phyloP scores from a whole-genome alignment of 2,329 filamentous ascomycete species.

The Sodiomyces alkalinus region DNA sequence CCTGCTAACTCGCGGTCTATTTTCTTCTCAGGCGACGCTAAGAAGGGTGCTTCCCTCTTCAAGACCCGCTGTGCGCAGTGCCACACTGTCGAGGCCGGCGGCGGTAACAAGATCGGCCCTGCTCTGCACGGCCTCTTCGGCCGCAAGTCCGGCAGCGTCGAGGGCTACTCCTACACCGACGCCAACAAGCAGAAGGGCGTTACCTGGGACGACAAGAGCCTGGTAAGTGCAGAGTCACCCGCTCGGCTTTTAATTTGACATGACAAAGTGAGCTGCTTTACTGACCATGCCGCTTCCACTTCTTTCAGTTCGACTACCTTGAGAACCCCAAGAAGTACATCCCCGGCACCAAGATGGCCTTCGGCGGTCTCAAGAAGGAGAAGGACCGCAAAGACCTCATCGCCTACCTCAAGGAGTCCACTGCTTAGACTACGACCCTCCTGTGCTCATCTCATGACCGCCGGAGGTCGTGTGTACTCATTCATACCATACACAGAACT shows the following conservation, averaged over 20 bases:
- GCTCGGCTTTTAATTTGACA: not conserved
- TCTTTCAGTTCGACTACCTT: slow-evolving; percentile 75
- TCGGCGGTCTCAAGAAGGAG: slow-evolving; percentile 98
- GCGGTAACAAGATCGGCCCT: slow-evolving; percentile 96
- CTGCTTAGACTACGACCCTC: slow-evolving; percentile 38
- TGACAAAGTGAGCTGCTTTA: slow-evolving; percentile 4
- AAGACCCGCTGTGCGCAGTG: slow-evolving; percentile 98
- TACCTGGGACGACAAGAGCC: slow-evolving; percentile 69
- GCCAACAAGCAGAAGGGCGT: slow-evolving; percentile 98
- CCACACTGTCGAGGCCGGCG: slow-evolving; percentile 84
- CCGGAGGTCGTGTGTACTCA: too few species aligned
- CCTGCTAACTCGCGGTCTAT: too few species aligned
- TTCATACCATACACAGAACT: too few species aligned
- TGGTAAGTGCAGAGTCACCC: slow-evolving; percentile 53
- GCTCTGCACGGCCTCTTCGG: slow-evolving; percentile 96
- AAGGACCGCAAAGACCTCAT: slow-evolving; percentile 99
- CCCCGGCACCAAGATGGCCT: slow-evolving; percentile 99
- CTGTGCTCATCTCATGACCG: not conserved
- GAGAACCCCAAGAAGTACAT: slow-evolving; percentile 99
- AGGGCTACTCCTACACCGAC: slow-evolving; percentile 94
- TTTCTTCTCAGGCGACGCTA: slow-evolving; percentile 70
- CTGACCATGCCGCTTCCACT: too few species aligned
- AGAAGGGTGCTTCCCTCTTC: slow-evolving; percentile 98
- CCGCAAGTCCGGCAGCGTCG: slow-evolving; percentile 81
- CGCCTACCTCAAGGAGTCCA: slow-evolving; percentile 61